Evolutionary conservation across 2,329 filamentous ascomycete species (phyloP), one percentile per base, ranked within the genome.

Genomic region (Thyridium curvatum): DNA sequence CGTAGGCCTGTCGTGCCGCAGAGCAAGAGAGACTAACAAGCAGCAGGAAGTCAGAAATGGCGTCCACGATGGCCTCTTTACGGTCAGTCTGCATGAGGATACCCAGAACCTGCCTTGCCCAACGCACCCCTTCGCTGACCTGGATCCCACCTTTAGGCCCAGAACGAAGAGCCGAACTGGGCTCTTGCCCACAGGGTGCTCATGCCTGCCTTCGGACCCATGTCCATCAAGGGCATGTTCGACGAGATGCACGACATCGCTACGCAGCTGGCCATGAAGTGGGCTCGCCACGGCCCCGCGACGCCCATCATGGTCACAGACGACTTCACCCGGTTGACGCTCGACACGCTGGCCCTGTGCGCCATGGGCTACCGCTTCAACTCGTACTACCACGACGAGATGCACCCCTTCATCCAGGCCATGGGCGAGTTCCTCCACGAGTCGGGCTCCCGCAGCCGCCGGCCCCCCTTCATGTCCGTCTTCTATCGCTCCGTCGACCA

Each of bases 311-410:
- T 69, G 33, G 74, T 76, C 0, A 71, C 75, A 0, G 78, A 83
- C 14, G 81, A 86, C 55, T 85, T 86, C 45, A 86, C 83, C 3
- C 72, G 83, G n/a, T 62, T 88, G 26, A 79, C 84, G 0, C 69
- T 89, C 3, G 84, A 89, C 53, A 84, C 82, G 0, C 70, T 89
- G 8, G 81, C 80, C 2, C 68, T 89, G 3, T 84, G 82, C 55
- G 67, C 77, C n/a, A 83, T 86, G 77, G 74, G 75, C 30, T 82
- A 71, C 42, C 77, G 84, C 14, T 88, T 88, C 68, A 88, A 88
- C 59, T 82, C 76, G 1, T 87, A 82, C 58, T 89, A 88, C 52
- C 68, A 69, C 18, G 74, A 84, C 13, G 68, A 78, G 8, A 63
- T 82, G 54, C 84, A 88, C 48, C 82, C 83, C 0, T 88, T 89